Evolutionary conservation across 352 stramenopile species (phyloP), one percentile per base, ranked within the genome.

Genomic region (Globisporangium solare): DNA sequence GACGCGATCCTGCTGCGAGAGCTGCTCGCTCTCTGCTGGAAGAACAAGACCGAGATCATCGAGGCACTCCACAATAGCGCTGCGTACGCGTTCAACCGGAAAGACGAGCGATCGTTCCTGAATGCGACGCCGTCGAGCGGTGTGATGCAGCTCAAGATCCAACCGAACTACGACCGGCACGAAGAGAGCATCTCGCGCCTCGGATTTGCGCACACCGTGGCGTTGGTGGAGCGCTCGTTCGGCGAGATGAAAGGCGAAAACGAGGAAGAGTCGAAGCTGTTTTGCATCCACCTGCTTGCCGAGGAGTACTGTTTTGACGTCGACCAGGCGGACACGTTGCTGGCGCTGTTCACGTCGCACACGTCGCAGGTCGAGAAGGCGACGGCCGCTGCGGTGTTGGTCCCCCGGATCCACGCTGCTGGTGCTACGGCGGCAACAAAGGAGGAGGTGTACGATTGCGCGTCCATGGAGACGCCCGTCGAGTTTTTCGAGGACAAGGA

Each of bases 401-500:
- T 91, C 37, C 81, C 78, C 3, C 81, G 88, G 54, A 91, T 91
- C 24, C 55, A 63, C 54, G 61, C 61, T 62, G 66, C 32, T 41
- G 24, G 18, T 21, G 64, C 49, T 21, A 15, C 43, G 12, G 21
- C 61, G 56, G 7, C 31, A 10, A 46, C 56, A 21, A 49, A 54
- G 6, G 67, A 82, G 22, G 76, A 82, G 17, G 56, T 76, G 8
- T 82, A 73, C 20, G 79, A 87, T 58, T 89, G 76, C 47, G 76
- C 72, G 35, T 72, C 73, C 22, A 85, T 89, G 71, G 61, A 74
- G 47, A 68, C 58, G 2, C 79, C 79, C 1, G 58, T 71, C 6
- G 68, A 87, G 54, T 91, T 88, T 54, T 91, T 91, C 46, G 78
- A 89, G 57, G 81, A 91, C 66, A 88, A 88, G 50, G 81, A 91